Conservation (phyloP, 106 monocot genomes). For the Agapanthus africanus region DNA sequence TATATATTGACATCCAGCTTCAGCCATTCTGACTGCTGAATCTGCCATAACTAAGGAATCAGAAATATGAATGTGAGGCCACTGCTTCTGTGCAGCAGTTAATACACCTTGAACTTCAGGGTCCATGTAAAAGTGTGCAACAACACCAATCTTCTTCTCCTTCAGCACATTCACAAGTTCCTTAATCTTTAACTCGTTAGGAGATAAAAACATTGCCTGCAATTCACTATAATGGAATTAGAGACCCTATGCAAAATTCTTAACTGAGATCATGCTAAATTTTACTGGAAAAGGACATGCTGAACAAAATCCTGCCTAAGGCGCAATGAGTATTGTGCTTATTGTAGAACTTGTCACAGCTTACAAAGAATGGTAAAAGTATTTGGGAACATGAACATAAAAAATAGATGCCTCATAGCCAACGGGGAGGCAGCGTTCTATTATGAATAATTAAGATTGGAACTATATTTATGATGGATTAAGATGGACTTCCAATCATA, state of each 20-base stretch:
- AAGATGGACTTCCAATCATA: neutral
- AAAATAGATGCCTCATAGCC: neutral
- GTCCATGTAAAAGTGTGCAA: slow-evolving; percentile 99
- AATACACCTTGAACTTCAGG: slow-evolving; percentile 96
- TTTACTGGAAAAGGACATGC: neutral
- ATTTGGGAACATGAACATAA: neutral
- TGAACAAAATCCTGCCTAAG: neutral
- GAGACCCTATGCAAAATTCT: neutral
- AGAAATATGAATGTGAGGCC: slow-evolving; percentile 97
- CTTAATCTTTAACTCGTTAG: slow-evolving; percentile 52
- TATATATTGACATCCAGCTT: slow-evolving; percentile 89
- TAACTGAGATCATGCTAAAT: no score
- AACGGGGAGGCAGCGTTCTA: neutral
- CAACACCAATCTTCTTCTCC: slow-evolving; percentile 95
- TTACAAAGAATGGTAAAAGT: neutral
- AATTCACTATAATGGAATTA: slow-evolving; percentile 25
- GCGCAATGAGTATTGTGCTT: neutral
- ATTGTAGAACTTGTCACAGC: neutral
- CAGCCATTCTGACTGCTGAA: slow-evolving; percentile 87
- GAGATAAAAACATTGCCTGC: slow-evolving; percentile 84
- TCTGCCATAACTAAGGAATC: slow-evolving; percentile 99
- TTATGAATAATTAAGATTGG: neutral
- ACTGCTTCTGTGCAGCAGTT: slow-evolving; percentile 80
- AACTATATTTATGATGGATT: neutral
- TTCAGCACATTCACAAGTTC: slow-evolving; percentile 74